Percentiles rank a stretch among this genome's conserved stretches.
Conservation (phyloP, 1,139 yeast genomes). For the Meyerozyma athensensis region DNA sequence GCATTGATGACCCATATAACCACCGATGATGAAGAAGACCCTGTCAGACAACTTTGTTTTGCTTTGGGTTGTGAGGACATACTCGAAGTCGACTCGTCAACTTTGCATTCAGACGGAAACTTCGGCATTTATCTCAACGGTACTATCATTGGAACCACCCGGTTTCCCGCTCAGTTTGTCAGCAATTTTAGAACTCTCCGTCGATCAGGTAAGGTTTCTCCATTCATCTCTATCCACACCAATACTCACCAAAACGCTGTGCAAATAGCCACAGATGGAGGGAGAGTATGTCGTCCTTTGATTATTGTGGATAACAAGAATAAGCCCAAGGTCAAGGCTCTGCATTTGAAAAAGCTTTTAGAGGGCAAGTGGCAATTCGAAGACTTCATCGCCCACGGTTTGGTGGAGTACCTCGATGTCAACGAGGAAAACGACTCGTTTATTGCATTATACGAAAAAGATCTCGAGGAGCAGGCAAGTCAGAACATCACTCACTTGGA, state of each 20-base stretch:
- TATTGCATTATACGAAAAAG: conserved; percentile 82
- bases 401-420: conserved; percentile 94
- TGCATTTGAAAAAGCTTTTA: conserved; percentile 59
- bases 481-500: conserved; percentile 75
- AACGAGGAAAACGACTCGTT: conserved; percentile 95
- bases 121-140: conserved; percentile 90
- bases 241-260: conserved; percentile 89
- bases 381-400: conserved; percentile 78
- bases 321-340: conserved; percentile 62
- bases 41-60: conserved; percentile 71
- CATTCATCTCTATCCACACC: conserved; percentile 84
- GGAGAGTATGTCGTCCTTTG: conserved; percentile 95
- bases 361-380: conserved; percentile 79
- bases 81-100: conserved; percentile 74
- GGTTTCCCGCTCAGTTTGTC: conserved; percentile 82
- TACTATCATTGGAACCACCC: conserved; percentile 85
- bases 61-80: conserved; percentile 89
- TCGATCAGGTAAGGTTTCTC: conserved; percentile 82
- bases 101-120: conserved; percentile 69
- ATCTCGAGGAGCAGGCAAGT: conserved; percentile 28
- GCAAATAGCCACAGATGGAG: conserved; percentile 98
- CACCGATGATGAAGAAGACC: conserved; percentile 94
- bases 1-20: conserved; percentile 99
- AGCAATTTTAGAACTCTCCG: conserved; percentile 72
- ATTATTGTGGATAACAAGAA: conserved; percentile 66